Percentiles rank a stretch among this genome's conserved stretches.
These are phyloP conservation scores for Pseudonitzschia delicatissima DNA, from an alignment of 108 stramenopile genomes.

Conservation along the genomic window DNA sequence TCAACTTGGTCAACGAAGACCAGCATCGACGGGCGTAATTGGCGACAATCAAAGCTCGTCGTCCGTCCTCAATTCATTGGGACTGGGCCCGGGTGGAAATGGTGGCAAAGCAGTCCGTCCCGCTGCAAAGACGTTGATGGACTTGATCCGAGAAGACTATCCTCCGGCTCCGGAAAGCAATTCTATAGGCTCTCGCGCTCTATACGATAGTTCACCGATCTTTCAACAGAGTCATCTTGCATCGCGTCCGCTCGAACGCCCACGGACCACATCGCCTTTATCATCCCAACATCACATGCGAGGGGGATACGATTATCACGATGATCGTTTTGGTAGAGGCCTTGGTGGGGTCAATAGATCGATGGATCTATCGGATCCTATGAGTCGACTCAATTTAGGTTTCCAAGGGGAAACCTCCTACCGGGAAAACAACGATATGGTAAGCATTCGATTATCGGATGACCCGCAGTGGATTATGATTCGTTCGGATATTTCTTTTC, in stretches of 20 bases:
- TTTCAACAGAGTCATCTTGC: neutral
- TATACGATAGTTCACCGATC: neutral
- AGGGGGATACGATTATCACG: slow-evolving; percentile 14
- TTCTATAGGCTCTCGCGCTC: neutral
- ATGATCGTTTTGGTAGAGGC: neutral
- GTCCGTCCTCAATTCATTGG: slow-evolving; percentile 22
- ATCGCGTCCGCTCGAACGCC: slow-evolving; percentile 16
- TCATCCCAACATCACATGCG: slow-evolving; percentile 11
- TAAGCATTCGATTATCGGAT: neutral
- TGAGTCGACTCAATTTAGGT: slow-evolving; percentile 8
- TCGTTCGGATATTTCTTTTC: neutral
- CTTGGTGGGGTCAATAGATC: neutral
- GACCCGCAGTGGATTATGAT: neutral
- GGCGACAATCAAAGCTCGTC: slow-evolving; percentile 22
- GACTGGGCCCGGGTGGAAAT: slow-evolving; percentile 15
- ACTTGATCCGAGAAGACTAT: slow-evolving; percentile 49
- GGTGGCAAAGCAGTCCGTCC: slow-evolving; percentile 25
- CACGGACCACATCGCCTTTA: slow-evolving; percentile 27
- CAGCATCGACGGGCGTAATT: slow-evolving; percentile 68
- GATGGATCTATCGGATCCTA: slow-evolving; percentile 12
- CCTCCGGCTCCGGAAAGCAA: slow-evolving; percentile 13
- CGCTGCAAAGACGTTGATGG: slow-evolving; percentile 53
- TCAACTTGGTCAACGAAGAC: slow-evolving; percentile 34
- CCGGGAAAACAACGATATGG: neutral
- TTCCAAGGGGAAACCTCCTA: neutral